Conservation (phyloP, 2,329 filamentous ascomycete genomes). For the Phoma sp. region DNA sequence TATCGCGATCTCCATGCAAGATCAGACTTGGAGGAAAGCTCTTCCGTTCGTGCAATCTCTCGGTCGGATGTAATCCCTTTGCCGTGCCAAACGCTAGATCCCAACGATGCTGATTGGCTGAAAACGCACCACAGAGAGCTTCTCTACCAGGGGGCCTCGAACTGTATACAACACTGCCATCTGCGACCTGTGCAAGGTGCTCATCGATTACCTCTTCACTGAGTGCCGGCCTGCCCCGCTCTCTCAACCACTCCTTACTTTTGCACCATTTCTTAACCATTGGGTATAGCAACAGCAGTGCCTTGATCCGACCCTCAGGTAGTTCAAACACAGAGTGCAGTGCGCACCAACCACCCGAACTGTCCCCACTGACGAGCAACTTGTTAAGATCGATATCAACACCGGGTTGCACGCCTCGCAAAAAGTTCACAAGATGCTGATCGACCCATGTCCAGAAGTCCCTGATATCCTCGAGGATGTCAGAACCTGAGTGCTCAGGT, state of each 20-base stretch:
- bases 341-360: conserved; percentile 37
- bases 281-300: conserved; percentile 2
- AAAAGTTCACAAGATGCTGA: conserved; percentile 16
- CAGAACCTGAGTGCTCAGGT: conserved; percentile 52
- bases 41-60: conserved; percentile 5
- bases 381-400: conserved; percentile 15
- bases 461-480: conserved; percentile 54
- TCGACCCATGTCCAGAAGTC: conserved; percentile 56
- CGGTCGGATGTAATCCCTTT: conserved; percentile 12
- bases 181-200: background rate
- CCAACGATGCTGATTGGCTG: conserved; percentile 9
- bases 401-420: conserved; percentile 3
- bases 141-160: background rate
- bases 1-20: conserved; percentile 16
- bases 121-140: conserved; percentile 6
- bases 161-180: background rate
- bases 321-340: conserved; percentile 22
- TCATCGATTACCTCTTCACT: conserved; percentile 5
- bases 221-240: conserved; percentile 1
- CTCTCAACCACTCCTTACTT: conserved; percentile 6
- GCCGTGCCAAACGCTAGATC: background rate
- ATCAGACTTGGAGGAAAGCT: conserved; percentile 10
- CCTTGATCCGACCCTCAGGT: conserved; percentile 2
- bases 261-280: conserved; percentile 17
- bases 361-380: conserved; percentile 36